A percentile compares a stretch with the other conserved stretches of the same genome.
Evolutionary conservation across 768 basidiomycete species (phyloP).

Genomic region (Gymnopilus dilepis): DNA sequence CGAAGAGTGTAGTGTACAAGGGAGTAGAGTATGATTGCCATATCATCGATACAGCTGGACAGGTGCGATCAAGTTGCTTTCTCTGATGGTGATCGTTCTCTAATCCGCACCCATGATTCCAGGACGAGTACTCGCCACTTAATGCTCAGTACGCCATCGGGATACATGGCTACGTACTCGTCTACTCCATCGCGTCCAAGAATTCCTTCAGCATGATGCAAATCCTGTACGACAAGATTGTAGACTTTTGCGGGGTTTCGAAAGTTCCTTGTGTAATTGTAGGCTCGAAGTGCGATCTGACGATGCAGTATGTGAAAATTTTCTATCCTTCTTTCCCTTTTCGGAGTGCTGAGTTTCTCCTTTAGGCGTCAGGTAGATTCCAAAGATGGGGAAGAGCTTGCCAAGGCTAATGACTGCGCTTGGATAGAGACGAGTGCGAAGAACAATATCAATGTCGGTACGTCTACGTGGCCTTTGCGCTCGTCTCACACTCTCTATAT

Average conservation of each 20-base stretch:
- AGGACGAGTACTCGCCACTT: constrained; percentile 95
- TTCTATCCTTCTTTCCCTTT: neutral
- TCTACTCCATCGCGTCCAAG: constrained; percentile 90
- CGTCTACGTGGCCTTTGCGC: constrained; percentile 38
- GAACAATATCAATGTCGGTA: constrained; percentile 85
- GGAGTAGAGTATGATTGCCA: constrained; percentile 95
- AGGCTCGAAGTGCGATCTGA: constrained; percentile 88
- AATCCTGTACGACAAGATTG: constrained; percentile 95
- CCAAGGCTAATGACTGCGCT: constrained; percentile 71
- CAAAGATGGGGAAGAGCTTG: constrained; percentile 77
- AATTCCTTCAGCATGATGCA: constrained; percentile 95
- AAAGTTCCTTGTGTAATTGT: constrained; percentile 94
- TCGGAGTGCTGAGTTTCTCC: constrained; percentile 3
- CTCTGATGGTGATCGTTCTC: constrained; percentile 3
- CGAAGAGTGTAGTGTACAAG: constrained; percentile 85
- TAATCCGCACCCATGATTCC: neutral
- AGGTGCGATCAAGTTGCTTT: constrained; percentile 55
- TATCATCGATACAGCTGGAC: constrained; percentile 97
- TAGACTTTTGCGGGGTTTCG: constrained; percentile 86
- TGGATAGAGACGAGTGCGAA: constrained; percentile 92
- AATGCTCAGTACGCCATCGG: constrained; percentile 95
- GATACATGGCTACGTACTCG: constrained; percentile 95
- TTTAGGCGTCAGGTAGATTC: constrained; percentile 73
- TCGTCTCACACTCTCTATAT: neutral
- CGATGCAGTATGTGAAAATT: constrained; percentile 26